Evolutionary conservation across 1,284 basidiomycete genomes (phyloP).

Genomic region (Bondarzewia mesenterica): DNA sequence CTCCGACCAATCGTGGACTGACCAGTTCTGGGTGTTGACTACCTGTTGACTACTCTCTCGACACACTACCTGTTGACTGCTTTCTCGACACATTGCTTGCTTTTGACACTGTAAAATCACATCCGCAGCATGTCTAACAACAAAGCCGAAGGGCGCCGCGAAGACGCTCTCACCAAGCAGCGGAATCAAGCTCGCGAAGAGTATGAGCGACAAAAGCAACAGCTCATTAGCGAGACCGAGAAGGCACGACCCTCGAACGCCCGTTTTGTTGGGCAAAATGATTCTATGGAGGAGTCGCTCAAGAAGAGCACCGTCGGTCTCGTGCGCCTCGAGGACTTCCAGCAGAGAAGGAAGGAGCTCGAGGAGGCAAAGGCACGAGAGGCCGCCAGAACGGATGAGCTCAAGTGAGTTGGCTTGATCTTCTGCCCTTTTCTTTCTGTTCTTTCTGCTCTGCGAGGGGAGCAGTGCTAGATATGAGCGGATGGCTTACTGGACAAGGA

Average conservation of each 20-base stretch:
- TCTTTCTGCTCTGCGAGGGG: not conserved
- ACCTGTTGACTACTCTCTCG: no score
- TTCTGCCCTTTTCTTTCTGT: constrained; percentile 14
- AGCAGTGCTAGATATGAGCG: no score
- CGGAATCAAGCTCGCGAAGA: constrained; percentile 80
- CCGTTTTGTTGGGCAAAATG: constrained; percentile 91
- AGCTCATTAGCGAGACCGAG: constrained; percentile 75
- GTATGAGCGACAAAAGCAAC: constrained; percentile 83
- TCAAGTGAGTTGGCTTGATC: constrained; percentile 66
- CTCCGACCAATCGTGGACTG: constrained; percentile 6
- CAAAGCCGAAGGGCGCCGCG: constrained; percentile 68
- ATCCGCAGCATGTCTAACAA: constrained; percentile 47
- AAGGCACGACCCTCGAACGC: constrained; percentile 76
- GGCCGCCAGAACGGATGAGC: constrained; percentile 73
- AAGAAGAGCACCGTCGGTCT: constrained; percentile 94
- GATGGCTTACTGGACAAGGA: constrained; percentile 69
- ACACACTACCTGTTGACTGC: no score
- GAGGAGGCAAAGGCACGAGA: constrained; percentile 91
- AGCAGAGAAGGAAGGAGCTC: constrained; percentile 79
- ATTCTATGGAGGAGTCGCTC: constrained; percentile 90
- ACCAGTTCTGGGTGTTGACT: no score
- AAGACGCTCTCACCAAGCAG: constrained; percentile 74
- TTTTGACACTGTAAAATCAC: no score
- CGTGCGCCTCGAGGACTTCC: constrained; percentile 90
- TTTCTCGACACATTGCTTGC: no score